Conservation (phyloP, 345 rosid species). For the Brassica rapa region DNA sequence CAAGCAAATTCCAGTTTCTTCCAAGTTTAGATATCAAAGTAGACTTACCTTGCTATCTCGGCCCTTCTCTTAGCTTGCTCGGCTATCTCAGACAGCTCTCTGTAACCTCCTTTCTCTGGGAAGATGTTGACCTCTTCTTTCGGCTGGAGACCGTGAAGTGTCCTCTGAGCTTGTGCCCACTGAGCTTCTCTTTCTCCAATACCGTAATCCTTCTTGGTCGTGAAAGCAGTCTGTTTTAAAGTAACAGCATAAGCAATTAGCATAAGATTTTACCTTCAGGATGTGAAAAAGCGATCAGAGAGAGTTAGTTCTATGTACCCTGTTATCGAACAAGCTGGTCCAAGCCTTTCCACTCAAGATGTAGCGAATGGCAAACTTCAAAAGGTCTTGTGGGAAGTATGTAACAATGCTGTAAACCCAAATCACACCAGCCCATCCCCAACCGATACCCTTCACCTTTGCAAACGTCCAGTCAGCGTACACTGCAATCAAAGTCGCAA, state of each 20-base stretch:
- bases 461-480: conserved; percentile 61
- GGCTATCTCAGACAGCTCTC: conserved; percentile 92
- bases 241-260: conserved; percentile 24
- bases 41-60: conserved; percentile 84
- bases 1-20: background rate
- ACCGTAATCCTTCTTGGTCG: conserved; percentile 87
- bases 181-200: conserved; percentile 94
- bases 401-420: conserved; percentile 82
- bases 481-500: conserved; percentile 62
- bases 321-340: conserved; percentile 75
- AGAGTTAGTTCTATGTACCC: conserved; percentile 47
- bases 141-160: conserved; percentile 82
- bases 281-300: background rate
- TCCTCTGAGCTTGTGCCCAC: conserved; percentile 87
- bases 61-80: conserved; percentile 98
- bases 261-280: background rate
- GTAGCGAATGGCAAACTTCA: conserved; percentile 85
- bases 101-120: conserved; percentile 64
- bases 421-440: conserved; percentile 78
- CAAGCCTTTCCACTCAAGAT: conserved; percentile 91
- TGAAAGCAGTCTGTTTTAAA: conserved; percentile 71
- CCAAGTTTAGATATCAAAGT: background rate
- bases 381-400: conserved; percentile 75
- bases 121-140: conserved; percentile 57
- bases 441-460: conserved; percentile 53